phyloP scores from a whole-genome alignment of 805 yeast species.

The Metschnikowia picachoensis region DNA sequence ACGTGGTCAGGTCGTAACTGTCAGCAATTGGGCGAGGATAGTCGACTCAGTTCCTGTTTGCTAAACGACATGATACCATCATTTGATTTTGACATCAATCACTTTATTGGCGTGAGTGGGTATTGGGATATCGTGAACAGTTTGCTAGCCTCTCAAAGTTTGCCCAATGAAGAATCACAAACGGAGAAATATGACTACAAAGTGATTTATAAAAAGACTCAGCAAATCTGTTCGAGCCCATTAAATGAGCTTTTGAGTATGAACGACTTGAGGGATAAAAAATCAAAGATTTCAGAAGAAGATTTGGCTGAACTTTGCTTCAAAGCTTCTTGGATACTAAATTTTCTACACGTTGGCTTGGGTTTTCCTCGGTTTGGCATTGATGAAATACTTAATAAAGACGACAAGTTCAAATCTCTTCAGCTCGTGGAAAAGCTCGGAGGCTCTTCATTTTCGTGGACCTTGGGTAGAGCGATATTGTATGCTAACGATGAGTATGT shows the following conservation, averaged over 20 bases:
- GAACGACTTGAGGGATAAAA: constrained; percentile 25
- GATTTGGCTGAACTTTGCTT: constrained; percentile 56
- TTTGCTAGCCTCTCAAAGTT: constrained; percentile 28
- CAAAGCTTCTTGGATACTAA: constrained; percentile 56
- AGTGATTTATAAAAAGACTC: constrained; percentile 41
- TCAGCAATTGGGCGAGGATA: constrained; percentile 27
- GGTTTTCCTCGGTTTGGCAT: constrained; percentile 54
- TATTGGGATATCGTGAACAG: constrained; percentile 61
- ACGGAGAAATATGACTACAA: constrained; percentile 41
- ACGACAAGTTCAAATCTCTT: constrained; percentile 31
- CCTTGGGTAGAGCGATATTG: constrained; percentile 56
- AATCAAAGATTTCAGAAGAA: constrained; percentile 33
- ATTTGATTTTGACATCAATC: constrained; percentile 53
- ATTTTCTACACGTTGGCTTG: constrained; percentile 55
- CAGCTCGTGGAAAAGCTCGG: constrained; percentile 41
- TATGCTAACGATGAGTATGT: constrained; percentile 56
- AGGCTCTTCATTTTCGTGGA: constrained; percentile 50
- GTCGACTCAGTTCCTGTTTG: constrained; percentile 44
- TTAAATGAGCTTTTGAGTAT: constrained; percentile 35
- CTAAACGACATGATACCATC: constrained; percentile 51
- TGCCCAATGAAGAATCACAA: constrained; percentile 20
- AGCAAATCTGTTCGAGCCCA: constrained; percentile 44
- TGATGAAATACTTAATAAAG: constrained; percentile 26
- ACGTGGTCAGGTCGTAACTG: constrained; percentile 24
- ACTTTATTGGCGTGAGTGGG: constrained; percentile 63